Percentiles rank a stretch among this genome's conserved stretches.
Conservation (phyloP, 495 filamentous ascomycete genomes). For the Hypoxylon crocopeplum region DNA sequence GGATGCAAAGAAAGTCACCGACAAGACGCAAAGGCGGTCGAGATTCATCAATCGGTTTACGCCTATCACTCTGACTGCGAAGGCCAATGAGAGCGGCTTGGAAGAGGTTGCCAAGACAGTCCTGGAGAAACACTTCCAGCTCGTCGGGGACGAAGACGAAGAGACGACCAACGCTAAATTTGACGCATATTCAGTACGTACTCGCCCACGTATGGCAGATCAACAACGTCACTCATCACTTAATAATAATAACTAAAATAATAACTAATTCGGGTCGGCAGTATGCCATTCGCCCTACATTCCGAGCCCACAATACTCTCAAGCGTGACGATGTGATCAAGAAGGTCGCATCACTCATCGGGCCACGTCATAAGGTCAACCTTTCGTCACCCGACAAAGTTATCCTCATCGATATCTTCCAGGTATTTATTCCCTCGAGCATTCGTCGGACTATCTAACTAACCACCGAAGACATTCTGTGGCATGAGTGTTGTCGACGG, state of each 20-base stretch:
- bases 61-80: constrained; percentile 75
- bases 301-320: constrained; percentile 79
- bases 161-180: constrained; percentile 8
- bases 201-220: too few species aligned
- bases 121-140: constrained; percentile 75
- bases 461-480: constrained; percentile 45
- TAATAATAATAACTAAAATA: neutral
- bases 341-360: constrained; percentile 68
- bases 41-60: constrained; percentile 86
- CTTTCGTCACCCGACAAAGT: constrained; percentile 81
- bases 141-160: constrained; percentile 37
- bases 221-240: too few species aligned
- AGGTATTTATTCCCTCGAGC: constrained; percentile 61
- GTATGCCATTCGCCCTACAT: constrained; percentile 89
- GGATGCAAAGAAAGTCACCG: constrained; percentile 60
- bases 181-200: constrained; percentile 33
- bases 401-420: constrained; percentile 87
- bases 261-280: constrained; percentile 41
- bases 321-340: constrained; percentile 80
- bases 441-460: neutral
- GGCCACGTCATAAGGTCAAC: constrained; percentile 76
- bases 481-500: constrained; percentile 58
- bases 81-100: constrained; percentile 78
- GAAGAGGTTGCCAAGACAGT: constrained; percentile 74
- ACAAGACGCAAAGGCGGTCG: constrained; percentile 63